phyloP scores from a whole-genome alignment of 164 flowering plant species.

The Vitis labrusca region DNA sequence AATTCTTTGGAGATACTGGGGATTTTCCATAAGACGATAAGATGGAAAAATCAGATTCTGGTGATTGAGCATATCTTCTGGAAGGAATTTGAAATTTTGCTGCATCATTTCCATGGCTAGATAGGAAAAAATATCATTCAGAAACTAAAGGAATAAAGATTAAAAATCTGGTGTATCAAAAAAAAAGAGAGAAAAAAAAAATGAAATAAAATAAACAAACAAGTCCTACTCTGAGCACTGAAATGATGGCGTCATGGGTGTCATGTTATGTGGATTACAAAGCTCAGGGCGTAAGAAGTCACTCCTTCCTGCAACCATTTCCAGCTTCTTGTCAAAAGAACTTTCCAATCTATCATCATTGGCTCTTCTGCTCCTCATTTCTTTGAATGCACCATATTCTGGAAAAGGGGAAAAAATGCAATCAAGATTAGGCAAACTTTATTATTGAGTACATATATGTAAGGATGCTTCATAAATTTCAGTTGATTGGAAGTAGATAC shows the following conservation, averaged over 20 bases:
- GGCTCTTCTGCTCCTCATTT: constrained; percentile 23
- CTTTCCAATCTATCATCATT: constrained; percentile 25
- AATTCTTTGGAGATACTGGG: constrained; percentile 21
- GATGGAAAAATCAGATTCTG: constrained; percentile 38
- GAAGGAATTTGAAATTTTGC: constrained; percentile 28
- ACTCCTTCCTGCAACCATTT: constrained; percentile 5
- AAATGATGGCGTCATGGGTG: constrained; percentile 48
- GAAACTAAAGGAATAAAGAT: not conserved
- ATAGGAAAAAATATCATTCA: not conserved
- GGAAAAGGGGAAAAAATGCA: constrained; percentile 4
- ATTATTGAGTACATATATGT: not conserved
- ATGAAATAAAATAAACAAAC: not conserved
- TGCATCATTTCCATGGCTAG: constrained; percentile 27
- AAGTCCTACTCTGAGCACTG: constrained; percentile 37
- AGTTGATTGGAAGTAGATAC: not conserved
- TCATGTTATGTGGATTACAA: constrained; percentile 29
- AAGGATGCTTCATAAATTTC: not conserved
- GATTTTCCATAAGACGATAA: constrained; percentile 28
- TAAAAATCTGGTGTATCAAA: not conserved
- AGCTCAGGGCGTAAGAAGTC: constrained; percentile 24
- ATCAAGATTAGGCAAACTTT: not conserved
- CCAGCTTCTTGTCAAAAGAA: constrained; percentile 18
- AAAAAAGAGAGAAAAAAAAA: not conserved
- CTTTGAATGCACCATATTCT: constrained; percentile 27
- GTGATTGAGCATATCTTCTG: constrained; percentile 34